phyloP scores from a whole-genome alignment of 2,329 filamentous ascomycete species.

The Thielaviopsis punctulata region DNA sequence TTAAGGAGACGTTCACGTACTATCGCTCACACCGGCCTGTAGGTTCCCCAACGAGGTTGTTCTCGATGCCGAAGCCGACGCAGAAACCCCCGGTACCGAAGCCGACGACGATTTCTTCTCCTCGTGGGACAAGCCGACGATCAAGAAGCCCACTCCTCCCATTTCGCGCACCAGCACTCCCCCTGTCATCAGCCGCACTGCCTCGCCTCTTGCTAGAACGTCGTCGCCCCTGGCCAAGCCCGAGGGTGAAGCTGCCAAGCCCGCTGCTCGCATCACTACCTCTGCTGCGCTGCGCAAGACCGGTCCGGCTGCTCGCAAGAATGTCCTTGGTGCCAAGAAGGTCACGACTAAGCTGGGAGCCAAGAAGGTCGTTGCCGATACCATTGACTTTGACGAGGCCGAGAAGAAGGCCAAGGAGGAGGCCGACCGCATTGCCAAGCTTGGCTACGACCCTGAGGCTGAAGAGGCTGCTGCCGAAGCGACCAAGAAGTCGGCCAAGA shows the following conservation, averaged over 20 bases:
- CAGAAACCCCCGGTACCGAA: conserved; percentile 67
- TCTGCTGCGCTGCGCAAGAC: conserved; percentile 70
- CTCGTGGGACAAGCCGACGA: conserved; percentile 93
- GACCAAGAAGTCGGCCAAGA: conserved; percentile 27
- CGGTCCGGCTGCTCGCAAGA: conserved; percentile 56
- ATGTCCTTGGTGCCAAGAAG: conserved; percentile 76
- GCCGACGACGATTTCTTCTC: conserved; percentile 92
- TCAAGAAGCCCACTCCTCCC: conserved; percentile 90
- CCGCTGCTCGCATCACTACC: conserved; percentile 53
- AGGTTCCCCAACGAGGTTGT: conserved; percentile 77
- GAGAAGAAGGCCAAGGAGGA: conserved; percentile 97
- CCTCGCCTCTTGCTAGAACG: conserved; percentile 80
- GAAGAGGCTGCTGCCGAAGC: conserved; percentile 50
- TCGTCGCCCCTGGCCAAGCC: conserved; percentile 60
- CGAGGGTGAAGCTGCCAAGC: conserved; percentile 37
- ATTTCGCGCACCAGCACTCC: conserved; percentile 80
- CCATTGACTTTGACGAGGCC: conserved; percentile 91
- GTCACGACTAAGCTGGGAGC: conserved; percentile 64
- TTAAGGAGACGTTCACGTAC: not conserved
- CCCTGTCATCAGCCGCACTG: conserved; percentile 59
- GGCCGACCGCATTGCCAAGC: conserved; percentile 83
- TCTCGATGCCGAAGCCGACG: conserved; percentile 51
- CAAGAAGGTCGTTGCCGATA: conserved; percentile 65
- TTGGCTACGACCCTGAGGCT: conserved; percentile 88
- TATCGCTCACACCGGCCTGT: not conserved